Base-by-base conservation (phyloP, 1,284 basidiomycete genomes). In the Rhodotorula glutinis region DNA sequence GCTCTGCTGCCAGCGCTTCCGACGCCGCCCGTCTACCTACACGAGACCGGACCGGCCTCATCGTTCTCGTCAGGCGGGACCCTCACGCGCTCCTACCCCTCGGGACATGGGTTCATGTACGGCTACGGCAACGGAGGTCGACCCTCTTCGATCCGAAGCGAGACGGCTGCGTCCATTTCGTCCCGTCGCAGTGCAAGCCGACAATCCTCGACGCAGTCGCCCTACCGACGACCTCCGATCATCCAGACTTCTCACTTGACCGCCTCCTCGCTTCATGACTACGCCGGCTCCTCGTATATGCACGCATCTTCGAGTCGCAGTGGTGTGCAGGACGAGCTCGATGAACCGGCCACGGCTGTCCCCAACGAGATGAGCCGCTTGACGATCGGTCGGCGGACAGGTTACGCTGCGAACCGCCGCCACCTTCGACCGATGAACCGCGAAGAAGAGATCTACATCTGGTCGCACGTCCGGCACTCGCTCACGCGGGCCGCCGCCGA, bases 401-500 rank as follows among this genome's bases (percentile, higher is more conserved):
- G 58, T 2, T 40, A 30, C 40, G 23, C 30, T 9, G 23, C 40
- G 47, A 21, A 53, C 47, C 33, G 40, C 7, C 51, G 53, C 11
- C 33, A 41, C 8, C 44, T 63, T 5, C 51, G 51, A 5, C 56
- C 62, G 23, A 46, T 69, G 16, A 72, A 72, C 44, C 21, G 47
- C 9, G 52, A 53, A 21, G 23, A n/a, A 25, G 70, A 72, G 57
- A 21, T 13, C 2, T 72, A 72, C 41, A 33, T 59, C 8, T 72
- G 67, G 67, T 51, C 49, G 25, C 14, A 25, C 14, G 5, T 27
- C 23, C n/a, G n/a, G n/a, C 49, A 51, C 16, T 57, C 60, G 38
- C 57, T 72, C 2, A 52, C 58, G 27, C 57, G 60, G 2, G 30
- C 65, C 1, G 27, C n/a, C 13, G 11, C 49, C 14, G 49, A 27